Evolutionary conservation across 495 filamentous ascomycete species (phyloP).

Genomic region (Aspergillus saccharolyticus): DNA sequence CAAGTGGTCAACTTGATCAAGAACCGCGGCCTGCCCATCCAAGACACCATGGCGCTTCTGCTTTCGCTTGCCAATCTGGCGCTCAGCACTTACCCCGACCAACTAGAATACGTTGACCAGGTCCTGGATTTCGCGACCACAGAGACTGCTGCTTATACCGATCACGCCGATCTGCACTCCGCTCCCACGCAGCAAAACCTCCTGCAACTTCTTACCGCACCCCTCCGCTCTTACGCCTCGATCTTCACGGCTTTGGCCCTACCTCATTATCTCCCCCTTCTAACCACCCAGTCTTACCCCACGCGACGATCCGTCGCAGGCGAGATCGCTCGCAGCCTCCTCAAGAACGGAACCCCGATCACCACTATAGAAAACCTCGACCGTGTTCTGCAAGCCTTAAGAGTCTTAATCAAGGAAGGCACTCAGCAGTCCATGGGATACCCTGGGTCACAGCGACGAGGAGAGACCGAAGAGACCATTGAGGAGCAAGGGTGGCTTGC

Average conservation of each 20-base stretch:
- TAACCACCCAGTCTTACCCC: slow-evolving; percentile 88
- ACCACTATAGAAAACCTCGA: slow-evolving; percentile 73
- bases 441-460: slow-evolving; percentile 63
- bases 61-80: slow-evolving; percentile 91
- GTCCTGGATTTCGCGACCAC: slow-evolving; percentile 81
- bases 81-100: slow-evolving; percentile 89
- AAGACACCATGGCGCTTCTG: slow-evolving; percentile 87
- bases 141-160: slow-evolving; percentile 84
- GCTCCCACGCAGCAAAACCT: slow-evolving; percentile 81
- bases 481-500: slow-evolving; percentile 98
- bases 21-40: slow-evolving; percentile 82
- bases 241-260: slow-evolving; percentile 90
- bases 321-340: slow-evolving; percentile 71
- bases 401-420: slow-evolving; percentile 89
- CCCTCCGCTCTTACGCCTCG: slow-evolving; percentile 82
- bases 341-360: slow-evolving; percentile 75
- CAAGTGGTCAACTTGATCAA: slow-evolving; percentile 92
- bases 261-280: slow-evolving; percentile 83
- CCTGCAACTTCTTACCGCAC: slow-evolving; percentile 78
- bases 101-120: slow-evolving; percentile 92
- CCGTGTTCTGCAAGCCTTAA: slow-evolving; percentile 79
- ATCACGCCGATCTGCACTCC: slow-evolving; percentile 91
- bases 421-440: slow-evolving; percentile 79
- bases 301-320: slow-evolving; percentile 87
- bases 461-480: slow-evolving; percentile 89